These are phyloP conservation scores for Pichia sp. DNA, from an alignment of 1,139 yeast species.

Conservation along the genomic window DNA sequence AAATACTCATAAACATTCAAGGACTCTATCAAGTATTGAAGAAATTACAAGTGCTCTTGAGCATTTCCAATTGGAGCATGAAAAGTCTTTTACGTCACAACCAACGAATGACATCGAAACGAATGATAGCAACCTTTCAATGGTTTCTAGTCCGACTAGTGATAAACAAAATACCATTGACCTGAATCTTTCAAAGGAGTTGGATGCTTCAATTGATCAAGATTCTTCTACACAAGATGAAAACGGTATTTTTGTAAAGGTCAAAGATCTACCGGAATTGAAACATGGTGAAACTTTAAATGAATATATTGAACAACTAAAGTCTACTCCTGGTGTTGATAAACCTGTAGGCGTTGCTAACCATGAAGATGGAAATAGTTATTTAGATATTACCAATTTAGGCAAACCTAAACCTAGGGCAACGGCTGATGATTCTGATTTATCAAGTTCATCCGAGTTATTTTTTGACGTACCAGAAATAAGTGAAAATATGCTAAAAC, in stretches of 20 bases:
- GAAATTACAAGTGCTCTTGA: slow-evolving; percentile 17
- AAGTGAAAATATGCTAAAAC: background rate
- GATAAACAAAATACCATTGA: slow-evolving; percentile 1
- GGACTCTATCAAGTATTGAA: slow-evolving; percentile 19
- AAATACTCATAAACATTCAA: slow-evolving; percentile 14
- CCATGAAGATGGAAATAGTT: too few species aligned
- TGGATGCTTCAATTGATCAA: background rate
- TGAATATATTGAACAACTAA: slow-evolving; percentile 11
- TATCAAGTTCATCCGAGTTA: slow-evolving; percentile 15
- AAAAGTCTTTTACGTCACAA: slow-evolving; percentile 3
- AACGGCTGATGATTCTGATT: slow-evolving; percentile 4
- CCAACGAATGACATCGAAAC: too few species aligned
- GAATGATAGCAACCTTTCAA: background rate
- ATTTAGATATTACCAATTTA: background rate
- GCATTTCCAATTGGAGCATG: slow-evolving; percentile 14
- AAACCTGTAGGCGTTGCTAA: too few species aligned
- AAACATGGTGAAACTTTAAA: slow-evolving; percentile 10
- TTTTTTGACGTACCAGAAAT: slow-evolving; percentile 16
- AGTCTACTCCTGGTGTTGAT: background rate
- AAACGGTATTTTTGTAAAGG: slow-evolving; percentile 8
- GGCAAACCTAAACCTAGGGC: slow-evolving; percentile 1
- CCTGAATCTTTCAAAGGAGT: background rate
- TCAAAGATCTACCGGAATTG: slow-evolving; percentile 12
- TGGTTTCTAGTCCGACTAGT: background rate
- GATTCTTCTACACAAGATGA: background rate